Evolutionary conservation across 2,329 filamentous ascomycete species (phyloP).

Genomic region (Aspergillus eucalypticola): DNA sequence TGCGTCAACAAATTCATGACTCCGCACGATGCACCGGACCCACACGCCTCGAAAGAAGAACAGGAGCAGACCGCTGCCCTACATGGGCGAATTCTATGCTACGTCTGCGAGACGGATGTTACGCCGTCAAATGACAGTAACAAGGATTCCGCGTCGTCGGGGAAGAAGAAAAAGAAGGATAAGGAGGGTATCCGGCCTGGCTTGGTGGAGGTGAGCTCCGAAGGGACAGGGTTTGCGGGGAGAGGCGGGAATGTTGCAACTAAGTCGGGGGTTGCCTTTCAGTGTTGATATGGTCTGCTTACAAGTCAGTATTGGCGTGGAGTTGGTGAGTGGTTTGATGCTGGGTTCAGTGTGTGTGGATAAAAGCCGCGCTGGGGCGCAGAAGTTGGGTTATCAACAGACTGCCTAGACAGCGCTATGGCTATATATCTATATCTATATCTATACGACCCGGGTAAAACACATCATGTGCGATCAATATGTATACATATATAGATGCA

Average conservation of each 20-base stretch:
- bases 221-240: slow-evolving; percentile 90
- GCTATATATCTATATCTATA: background rate
- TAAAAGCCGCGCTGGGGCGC: background rate
- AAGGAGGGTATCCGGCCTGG: slow-evolving; percentile 66
- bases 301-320: background rate
- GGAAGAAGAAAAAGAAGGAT: slow-evolving; percentile 41
- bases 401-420: background rate
- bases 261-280: slow-evolving; percentile 76
- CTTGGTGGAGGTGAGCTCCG: slow-evolving; percentile 75
- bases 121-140: slow-evolving; percentile 39
- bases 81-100: slow-evolving; percentile 65
- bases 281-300: slow-evolving; percentile 58
- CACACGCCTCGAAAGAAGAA: slow-evolving; percentile 60
- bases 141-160: slow-evolving; percentile 20
- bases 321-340: background rate
- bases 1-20: slow-evolving; percentile 84
- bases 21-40: slow-evolving; percentile 56
- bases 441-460: background rate
- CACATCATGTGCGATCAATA: background rate
- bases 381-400: background rate
- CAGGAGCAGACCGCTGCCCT: slow-evolving; percentile 35
- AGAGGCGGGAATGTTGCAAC: slow-evolving; percentile 81
- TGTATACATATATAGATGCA: background rate
- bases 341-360: background rate
- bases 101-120: slow-evolving; percentile 83